Conservation (phyloP, 192 early-diverging fungal species). For the Entomortierella beljakovae region DNA sequence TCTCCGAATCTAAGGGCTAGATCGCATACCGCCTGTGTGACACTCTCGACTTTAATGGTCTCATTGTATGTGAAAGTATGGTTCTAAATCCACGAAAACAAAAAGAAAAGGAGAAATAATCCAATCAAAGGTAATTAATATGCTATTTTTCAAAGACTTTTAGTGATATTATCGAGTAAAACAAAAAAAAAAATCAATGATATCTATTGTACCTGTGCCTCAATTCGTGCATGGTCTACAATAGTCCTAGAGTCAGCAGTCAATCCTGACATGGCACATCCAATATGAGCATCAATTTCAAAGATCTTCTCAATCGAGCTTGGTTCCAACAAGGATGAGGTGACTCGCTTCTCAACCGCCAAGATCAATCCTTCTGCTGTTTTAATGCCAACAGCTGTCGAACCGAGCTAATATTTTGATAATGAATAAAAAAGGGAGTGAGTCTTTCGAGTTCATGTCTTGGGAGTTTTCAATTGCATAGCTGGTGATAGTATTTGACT, state of each 20-base stretch:
- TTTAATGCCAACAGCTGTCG: conserved; percentile 98
- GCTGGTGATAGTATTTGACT: too few relatives aligned
- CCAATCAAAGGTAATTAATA: neutral
- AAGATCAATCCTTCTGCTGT: conserved; percentile 93
- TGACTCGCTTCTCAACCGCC: conserved; percentile 97
- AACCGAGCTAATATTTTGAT: conserved; percentile 81
- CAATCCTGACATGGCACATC: conserved; percentile 97
- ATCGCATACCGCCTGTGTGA: conserved; percentile 98
- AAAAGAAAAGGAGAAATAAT: neutral
- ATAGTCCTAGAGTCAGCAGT: conserved; percentile 97
- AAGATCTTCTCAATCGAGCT: conserved; percentile 98
- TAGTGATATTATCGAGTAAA: neutral
- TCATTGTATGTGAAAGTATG: conserved; percentile 98
- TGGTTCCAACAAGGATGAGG: conserved; percentile 91
- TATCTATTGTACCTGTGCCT: conserved; percentile 80
- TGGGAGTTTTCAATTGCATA: too few relatives aligned
- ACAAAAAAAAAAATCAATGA: neutral
- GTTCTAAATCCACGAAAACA: conserved; percentile 65
- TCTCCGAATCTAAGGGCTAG: conserved; percentile 98
- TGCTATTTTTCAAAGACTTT: neutral
- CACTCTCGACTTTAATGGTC: conserved; percentile 93
- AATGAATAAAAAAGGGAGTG: neutral
- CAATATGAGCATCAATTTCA: conserved; percentile 95
- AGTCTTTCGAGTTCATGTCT: too few relatives aligned
- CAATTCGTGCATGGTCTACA: conserved; percentile 97